Conservation (phyloP, 2,329 filamentous ascomycete species). For the Hortaea sp. region DNA sequence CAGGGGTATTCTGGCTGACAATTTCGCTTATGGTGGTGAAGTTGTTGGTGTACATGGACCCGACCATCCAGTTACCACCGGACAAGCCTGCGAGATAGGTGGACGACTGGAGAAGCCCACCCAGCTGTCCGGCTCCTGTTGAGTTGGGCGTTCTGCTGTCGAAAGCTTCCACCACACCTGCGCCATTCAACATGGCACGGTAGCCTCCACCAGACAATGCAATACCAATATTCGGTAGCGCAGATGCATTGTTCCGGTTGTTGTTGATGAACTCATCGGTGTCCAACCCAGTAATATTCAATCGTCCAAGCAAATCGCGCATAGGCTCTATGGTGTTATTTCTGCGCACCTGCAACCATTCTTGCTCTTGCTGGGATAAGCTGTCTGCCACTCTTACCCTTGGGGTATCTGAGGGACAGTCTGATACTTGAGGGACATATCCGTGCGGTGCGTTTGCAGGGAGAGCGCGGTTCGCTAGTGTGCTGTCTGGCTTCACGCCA, state of each 20-base stretch:
- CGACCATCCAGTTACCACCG: constrained; percentile 75
- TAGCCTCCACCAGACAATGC: constrained; percentile 79
- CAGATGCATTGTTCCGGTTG: constrained; percentile 44
- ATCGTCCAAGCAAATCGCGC: constrained; percentile 58
- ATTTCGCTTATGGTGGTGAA: constrained; percentile 59
- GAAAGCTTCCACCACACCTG: constrained; percentile 68
- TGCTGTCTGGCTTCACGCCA: neutral
- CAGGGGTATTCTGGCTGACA: constrained; percentile 28
- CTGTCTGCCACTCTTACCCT: constrained; percentile 52
- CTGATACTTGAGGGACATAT: constrained; percentile 59
- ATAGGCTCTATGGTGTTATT: constrained; percentile 67
- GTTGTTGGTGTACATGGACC: constrained; percentile 69
- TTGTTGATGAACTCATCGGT: constrained; percentile 60
- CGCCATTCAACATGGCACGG: constrained; percentile 74
- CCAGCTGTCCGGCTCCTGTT: constrained; percentile 56
- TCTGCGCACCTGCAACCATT: constrained; percentile 64
- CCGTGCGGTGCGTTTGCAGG: constrained; percentile 51
- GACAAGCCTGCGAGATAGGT: constrained; percentile 76
- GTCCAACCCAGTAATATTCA: constrained; percentile 71
- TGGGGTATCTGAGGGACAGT: constrained; percentile 62
- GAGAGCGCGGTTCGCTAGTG: constrained; percentile 13
- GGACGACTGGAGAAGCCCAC: constrained; percentile 68
- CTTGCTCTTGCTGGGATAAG: constrained; percentile 59
- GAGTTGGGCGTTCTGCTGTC: constrained; percentile 60
- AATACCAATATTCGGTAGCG: constrained; percentile 60